Evolutionary conservation across 73 alveolate species (phyloP), one percentile per base, ranked within the genome.

Genomic region (Paramecium octaurelia): DNA sequence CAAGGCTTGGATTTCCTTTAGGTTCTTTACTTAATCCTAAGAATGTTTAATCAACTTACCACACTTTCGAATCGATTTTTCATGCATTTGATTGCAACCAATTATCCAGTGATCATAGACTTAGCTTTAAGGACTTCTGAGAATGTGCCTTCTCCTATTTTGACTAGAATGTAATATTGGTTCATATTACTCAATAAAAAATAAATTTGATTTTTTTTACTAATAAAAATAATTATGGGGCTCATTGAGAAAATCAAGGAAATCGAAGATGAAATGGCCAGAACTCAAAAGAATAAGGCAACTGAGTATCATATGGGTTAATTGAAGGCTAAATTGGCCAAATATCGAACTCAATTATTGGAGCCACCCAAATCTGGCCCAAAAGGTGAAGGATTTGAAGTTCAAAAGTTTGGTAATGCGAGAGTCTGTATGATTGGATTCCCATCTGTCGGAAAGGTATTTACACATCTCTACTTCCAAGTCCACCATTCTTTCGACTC

Each of bases 221-320:
- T 64, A 64, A 64, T 64, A 64, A 64, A 64, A 64, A 64, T 64
- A 64, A 64, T 64, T 64, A 98, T 98, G 99, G 99, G 99, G 38
- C 85, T 97, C 36, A 92, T 96, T 54, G 99, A 97, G 88, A 98
- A 96, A 92, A 98, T 98, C 71, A 97, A 97, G 93, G 99, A 98
- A 93, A 98, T 98, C 9, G 99, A 97, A 92, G 98, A 95, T 29
- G 99, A 98, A 92, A 96, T 97, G 99, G 98, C 99, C 90, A 95
- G 99, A 90, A 99, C 99, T 46, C 99, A 99, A 95, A 99, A 99
- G 97, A 99, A 99, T 95, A 99, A 99, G 96, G 99, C 99, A 73
- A 99, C 99, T 27, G 99, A 99, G 89, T 97, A 96, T 90, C 99
- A 99, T 77, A 93, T 98, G 95, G 99, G 99, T 40, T 94, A 88